Evolutionary conservation across 345 rosid genomes (phyloP).

Genomic region (Boechera retrofracta): DNA sequence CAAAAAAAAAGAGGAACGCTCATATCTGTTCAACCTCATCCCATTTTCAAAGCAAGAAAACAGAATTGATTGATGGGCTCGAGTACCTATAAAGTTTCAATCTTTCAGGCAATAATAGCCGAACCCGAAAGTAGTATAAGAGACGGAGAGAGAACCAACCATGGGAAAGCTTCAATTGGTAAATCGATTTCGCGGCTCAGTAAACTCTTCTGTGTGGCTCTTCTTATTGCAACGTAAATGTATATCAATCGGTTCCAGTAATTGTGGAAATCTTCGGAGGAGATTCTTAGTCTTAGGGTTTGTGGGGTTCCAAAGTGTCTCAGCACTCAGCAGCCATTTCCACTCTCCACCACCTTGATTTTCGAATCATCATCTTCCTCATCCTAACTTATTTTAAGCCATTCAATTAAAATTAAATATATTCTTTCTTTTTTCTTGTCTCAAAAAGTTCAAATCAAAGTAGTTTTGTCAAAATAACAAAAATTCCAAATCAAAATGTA

Average conservation of each 20-base stretch:
- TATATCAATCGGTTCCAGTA: neutral
- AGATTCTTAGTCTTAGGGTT: conserved; percentile 30
- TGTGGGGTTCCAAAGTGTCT: neutral
- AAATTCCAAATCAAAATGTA: neutral
- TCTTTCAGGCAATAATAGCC: neutral
- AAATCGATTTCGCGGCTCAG: conserved; percentile 6
- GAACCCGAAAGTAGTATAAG: neutral
- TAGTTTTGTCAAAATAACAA: neutral
- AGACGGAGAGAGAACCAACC: conserved; percentile 32
- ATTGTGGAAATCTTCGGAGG: neutral
- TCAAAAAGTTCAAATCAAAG: neutral
- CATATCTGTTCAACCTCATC: neutral
- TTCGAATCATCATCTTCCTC: conserved; percentile 33
- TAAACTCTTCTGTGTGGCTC: conserved; percentile 4
- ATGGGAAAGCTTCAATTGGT: conserved; percentile 22
- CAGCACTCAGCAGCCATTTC: conserved; percentile 17
- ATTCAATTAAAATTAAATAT: neutral
- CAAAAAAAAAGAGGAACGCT: neutral
- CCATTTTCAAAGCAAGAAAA: conserved; percentile 24
- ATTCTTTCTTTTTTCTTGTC: neutral
- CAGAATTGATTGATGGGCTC: conserved; percentile 4
- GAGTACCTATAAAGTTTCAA: conserved; percentile 7
- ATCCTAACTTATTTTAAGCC: conserved; percentile 34
- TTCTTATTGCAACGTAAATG: conserved; percentile 23
- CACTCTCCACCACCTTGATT: conserved; percentile 39